Conservation (phyloP, 805 yeast species). For the Starmerella apicola region DNA sequence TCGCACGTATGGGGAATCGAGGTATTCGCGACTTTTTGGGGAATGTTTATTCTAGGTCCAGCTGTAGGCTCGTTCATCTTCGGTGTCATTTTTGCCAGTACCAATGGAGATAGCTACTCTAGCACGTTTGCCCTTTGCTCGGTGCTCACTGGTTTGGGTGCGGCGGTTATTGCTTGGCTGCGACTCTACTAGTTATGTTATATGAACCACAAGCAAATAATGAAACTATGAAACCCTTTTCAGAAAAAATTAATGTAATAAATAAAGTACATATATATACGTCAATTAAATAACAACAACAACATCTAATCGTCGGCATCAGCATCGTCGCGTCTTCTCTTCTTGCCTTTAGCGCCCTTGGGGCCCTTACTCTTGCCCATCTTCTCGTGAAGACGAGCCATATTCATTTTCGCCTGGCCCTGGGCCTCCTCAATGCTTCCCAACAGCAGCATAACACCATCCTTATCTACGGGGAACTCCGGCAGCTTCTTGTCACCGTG, state of each 20-base stretch:
- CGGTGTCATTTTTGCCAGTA: slow-evolving; percentile 56
- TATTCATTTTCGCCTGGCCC: slow-evolving; percentile 75
- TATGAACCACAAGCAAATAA: too few relatives aligned
- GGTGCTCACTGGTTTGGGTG: slow-evolving; percentile 8
- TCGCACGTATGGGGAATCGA: slow-evolving; percentile 81
- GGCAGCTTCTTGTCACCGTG: slow-evolving; percentile 58
- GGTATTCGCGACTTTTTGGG: slow-evolving; percentile 86
- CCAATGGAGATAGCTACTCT: slow-evolving; percentile 36
- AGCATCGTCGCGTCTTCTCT: slow-evolving; percentile 34
- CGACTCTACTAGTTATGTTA: too few relatives aligned
- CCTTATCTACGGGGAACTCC: slow-evolving; percentile 67
- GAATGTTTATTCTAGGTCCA: slow-evolving; percentile 76
- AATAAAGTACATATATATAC: background rate
- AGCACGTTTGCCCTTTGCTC: slow-evolving; percentile 14
- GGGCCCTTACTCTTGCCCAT: slow-evolving; percentile 29
- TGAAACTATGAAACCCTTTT: too few relatives aligned
- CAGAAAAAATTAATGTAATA: too few relatives aligned
- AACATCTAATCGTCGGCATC: slow-evolving; percentile 33
- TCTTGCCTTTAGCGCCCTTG: slow-evolving; percentile 28
- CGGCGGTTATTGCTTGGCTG: too few relatives aligned
- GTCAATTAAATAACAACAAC: background rate
- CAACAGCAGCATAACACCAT: slow-evolving; percentile 62
- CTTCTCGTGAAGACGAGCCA: slow-evolving; percentile 51
- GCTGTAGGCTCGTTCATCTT: slow-evolving; percentile 64
- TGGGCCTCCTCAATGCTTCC: slow-evolving; percentile 84